These are phyloP conservation scores for Flueggea neowawraea DNA, from an alignment of 441 rosid species.

Conservation along the genomic window DNA sequence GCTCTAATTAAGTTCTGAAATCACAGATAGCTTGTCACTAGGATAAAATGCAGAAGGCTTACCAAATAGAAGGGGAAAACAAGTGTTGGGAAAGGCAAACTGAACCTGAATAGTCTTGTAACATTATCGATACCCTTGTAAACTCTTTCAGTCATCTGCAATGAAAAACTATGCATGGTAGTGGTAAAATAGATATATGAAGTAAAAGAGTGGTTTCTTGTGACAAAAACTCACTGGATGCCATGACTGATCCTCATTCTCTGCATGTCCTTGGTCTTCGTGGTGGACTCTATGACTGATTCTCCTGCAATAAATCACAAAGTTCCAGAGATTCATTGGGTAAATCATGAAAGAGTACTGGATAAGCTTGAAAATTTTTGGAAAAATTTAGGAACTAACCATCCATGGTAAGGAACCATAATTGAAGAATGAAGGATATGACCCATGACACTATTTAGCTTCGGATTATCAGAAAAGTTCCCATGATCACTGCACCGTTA, in stretches of 20 bases:
- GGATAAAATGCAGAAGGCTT: constrained; percentile 21
- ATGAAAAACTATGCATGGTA: not conserved
- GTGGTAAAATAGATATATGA: not conserved
- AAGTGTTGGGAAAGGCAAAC: constrained; percentile 44
- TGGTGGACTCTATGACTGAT: constrained; percentile 90
- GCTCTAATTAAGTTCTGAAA: not conserved
- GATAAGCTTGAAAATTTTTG: constrained; percentile 7
- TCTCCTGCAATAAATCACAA: constrained; percentile 46
- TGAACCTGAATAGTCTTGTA: constrained; percentile 45
- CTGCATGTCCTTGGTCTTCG: constrained; percentile 87
- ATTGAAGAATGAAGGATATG: constrained; percentile 84
- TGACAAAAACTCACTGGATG: constrained; percentile 49
- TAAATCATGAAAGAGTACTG: not conserved
- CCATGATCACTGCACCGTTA: constrained; percentile 69
- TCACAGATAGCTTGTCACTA: constrained; percentile 30
- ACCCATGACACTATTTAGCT: constrained; percentile 67
- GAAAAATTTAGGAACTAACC: constrained; percentile 37
- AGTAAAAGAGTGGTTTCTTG: not conserved
- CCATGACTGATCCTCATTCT: constrained; percentile 84
- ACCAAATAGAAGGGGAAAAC: constrained; percentile 51
- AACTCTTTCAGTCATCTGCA: constrained; percentile 75
- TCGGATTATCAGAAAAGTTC: constrained; percentile 72
- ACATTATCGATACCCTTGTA: constrained; percentile 48
- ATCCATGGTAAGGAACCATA: constrained; percentile 95
- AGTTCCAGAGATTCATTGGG: not conserved